Percentiles rank a stretch among this genome's conserved stretches.
These are phyloP conservation scores for Pseudogymnoascus sp. DNA, from an alignment of 2,329 filamentous ascomycete species.

Conservation along the genomic window DNA sequence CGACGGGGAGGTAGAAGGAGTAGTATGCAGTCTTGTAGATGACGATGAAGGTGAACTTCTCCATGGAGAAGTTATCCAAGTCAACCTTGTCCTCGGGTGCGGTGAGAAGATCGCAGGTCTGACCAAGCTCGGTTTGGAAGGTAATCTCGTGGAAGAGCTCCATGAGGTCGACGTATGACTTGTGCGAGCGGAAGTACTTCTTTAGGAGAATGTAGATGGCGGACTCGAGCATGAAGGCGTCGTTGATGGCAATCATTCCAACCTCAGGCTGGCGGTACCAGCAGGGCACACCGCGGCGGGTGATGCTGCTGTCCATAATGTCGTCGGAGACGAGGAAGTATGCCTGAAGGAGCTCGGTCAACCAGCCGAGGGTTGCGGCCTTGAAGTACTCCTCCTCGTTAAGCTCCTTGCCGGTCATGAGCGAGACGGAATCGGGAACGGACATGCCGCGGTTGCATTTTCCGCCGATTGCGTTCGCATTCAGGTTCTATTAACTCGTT, in stretches of 20 bases:
- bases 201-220: slow-evolving; percentile 86
- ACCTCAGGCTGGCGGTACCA: slow-evolving; percentile 90
- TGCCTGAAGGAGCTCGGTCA: slow-evolving; percentile 95
- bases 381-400: slow-evolving; percentile 79
- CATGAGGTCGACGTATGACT: slow-evolving; percentile 79
- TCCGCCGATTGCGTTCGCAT: slow-evolving; percentile 81
- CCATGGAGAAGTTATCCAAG: slow-evolving; percentile 87
- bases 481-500: slow-evolving; percentile 52
- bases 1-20: slow-evolving; percentile 96
- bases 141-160: slow-evolving; percentile 95
- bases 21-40: slow-evolving; percentile 99
- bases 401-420: slow-evolving; percentile 66
- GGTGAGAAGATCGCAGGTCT: slow-evolving; percentile 89
- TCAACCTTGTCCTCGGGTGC: slow-evolving; percentile 90
- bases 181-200: slow-evolving; percentile 84
- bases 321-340: slow-evolving; percentile 99
- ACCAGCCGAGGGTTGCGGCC: slow-evolving; percentile 83
- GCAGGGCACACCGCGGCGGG: slow-evolving; percentile 86
- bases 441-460: slow-evolving; percentile 99
- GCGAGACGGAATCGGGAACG: slow-evolving; percentile 79
- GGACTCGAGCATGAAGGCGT: slow-evolving; percentile 90
- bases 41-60: slow-evolving; percentile 97
- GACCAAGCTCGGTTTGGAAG: slow-evolving; percentile 90
- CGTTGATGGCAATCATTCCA: slow-evolving; percentile 96
- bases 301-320: slow-evolving; percentile 96